These are phyloP conservation scores for Aspergillus piperis DNA, from an alignment of 2,329 filamentous ascomycete genomes.

Conservation along the genomic window DNA sequence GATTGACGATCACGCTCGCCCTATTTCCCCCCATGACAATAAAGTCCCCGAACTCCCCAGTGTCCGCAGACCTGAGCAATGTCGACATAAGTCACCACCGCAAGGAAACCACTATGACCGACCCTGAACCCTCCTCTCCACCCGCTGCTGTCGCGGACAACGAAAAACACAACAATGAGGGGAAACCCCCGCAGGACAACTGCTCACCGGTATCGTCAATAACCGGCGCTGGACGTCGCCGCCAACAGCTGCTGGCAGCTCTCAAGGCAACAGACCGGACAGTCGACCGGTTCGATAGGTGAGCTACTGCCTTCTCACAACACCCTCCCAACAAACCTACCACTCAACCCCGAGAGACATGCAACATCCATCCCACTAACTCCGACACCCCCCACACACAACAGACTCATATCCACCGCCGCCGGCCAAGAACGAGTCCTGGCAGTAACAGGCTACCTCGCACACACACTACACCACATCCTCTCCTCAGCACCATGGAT, in stretches of 20 bases:
- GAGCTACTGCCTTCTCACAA: constrained; percentile 12
- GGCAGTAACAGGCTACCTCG: constrained; percentile 67
- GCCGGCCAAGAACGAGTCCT: constrained; percentile 70
- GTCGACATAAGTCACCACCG: not conserved
- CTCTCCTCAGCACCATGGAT: constrained; percentile 54
- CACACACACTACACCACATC: constrained; percentile 63
- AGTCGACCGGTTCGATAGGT: constrained; percentile 35
- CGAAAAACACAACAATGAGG: constrained; percentile 23
- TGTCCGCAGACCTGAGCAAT: not conserved
- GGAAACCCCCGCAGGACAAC: constrained; percentile 22
- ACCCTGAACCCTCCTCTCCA: constrained; percentile 16
- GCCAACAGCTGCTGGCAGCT: constrained; percentile 25
- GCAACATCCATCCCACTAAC: constrained; percentile 9
- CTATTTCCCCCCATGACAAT: not conserved
- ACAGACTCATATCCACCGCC: constrained; percentile 66
- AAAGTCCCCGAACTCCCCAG: not conserved
- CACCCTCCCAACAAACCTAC: not conserved
- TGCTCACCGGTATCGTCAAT: constrained; percentile 5
- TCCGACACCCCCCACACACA: not conserved
- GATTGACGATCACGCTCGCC: not conserved
- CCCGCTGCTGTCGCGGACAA: constrained; percentile 14
- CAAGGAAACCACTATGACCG: constrained; percentile 21
- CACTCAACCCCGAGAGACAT: no score
- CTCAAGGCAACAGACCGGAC: constrained; percentile 32
- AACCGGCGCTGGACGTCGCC: constrained; percentile 17